Conservation (phyloP, 768 basidiomycete genomes). For the Rhodosporidiobolus sp. region DNA sequence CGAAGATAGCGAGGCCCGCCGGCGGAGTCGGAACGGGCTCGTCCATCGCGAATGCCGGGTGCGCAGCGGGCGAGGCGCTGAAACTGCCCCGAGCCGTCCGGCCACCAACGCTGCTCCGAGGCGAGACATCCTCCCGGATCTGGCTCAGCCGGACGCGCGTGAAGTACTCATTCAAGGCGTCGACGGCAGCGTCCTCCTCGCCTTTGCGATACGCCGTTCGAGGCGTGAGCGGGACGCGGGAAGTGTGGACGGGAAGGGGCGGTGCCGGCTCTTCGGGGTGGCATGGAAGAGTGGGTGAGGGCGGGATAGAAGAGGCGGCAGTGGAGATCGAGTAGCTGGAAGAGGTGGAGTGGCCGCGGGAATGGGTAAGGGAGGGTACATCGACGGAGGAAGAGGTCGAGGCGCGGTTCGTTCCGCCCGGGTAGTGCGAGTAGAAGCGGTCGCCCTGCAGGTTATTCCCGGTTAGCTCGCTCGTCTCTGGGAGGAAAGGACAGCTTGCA, state of each 20-base stretch:
- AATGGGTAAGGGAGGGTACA: slow-evolving; percentile 18
- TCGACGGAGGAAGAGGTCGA: slow-evolving; percentile 23
- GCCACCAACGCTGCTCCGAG: background rate
- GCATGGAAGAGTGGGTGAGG: slow-evolving; percentile 13
- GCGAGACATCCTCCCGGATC: slow-evolving; percentile 26
- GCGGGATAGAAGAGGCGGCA: slow-evolving; percentile 23
- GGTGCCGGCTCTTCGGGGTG: background rate
- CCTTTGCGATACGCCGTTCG: slow-evolving; percentile 15
- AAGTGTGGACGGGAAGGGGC: slow-evolving; percentile 6
- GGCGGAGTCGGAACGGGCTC: background rate
- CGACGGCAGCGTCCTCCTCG: slow-evolving; percentile 20
- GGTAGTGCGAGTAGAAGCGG: slow-evolving; percentile 15
- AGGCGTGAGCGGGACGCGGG: slow-evolving; percentile 26
- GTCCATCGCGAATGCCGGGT: background rate
- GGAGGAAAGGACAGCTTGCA: background rate
- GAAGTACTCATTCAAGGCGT: slow-evolving; percentile 34
- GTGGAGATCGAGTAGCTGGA: slow-evolving; percentile 26
- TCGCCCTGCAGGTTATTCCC: background rate
- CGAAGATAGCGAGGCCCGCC: slow-evolving; percentile 22
- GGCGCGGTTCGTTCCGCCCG: slow-evolving; percentile 10
- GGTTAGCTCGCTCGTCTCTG: background rate
- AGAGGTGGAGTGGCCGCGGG: slow-evolving; percentile 32
- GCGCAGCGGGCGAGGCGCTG: background rate
- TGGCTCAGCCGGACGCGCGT: slow-evolving; percentile 22
- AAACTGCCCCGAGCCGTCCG: slow-evolving; percentile 1